Evolutionary conservation across 352 stramenopile genomes (phyloP).

Genomic region (Pythium apleroticum): DNA sequence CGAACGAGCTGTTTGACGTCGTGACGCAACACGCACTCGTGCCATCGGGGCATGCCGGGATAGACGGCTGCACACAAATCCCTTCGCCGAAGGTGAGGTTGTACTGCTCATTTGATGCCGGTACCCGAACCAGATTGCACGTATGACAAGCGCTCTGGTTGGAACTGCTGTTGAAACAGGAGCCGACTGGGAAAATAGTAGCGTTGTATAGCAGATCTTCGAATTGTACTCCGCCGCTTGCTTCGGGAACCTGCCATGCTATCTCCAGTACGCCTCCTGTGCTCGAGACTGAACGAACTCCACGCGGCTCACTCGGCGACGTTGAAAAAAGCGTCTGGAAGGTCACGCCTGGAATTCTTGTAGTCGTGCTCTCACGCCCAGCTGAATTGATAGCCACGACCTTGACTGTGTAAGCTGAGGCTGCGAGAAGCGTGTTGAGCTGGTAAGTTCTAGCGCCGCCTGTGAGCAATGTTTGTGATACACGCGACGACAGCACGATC

Average conservation of each 20-base stretch:
- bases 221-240: slow-evolving; percentile 37
- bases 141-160: slow-evolving; percentile 21
- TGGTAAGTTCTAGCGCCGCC: slow-evolving; percentile 17
- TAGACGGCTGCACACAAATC: slow-evolving; percentile 25
- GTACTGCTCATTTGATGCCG: slow-evolving; percentile 28
- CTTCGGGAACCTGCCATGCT: slow-evolving; percentile 40
- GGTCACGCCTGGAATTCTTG: slow-evolving; percentile 24
- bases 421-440: slow-evolving; percentile 34
- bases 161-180: slow-evolving; percentile 33
- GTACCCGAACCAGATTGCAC: slow-evolving; percentile 34
- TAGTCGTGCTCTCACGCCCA: slow-evolving; percentile 27
- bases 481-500: slow-evolving; percentile 4
- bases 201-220: slow-evolving; percentile 48
- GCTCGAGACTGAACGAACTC: slow-evolving; percentile 27
- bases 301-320: slow-evolving; percentile 36
- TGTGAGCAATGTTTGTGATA: slow-evolving; percentile 21
- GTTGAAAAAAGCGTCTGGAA: slow-evolving; percentile 40
- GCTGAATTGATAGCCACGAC: slow-evolving; percentile 40
- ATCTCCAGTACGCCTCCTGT: slow-evolving; percentile 57
- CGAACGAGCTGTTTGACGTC: slow-evolving; percentile 17
- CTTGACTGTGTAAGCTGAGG: slow-evolving; percentile 53
- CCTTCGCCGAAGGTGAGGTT: slow-evolving; percentile 9
- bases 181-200: slow-evolving; percentile 29
- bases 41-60: slow-evolving; percentile 36
- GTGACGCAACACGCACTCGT: slow-evolving; percentile 47